Conservation (phyloP, 495 filamentous ascomycete genomes). For the Eremomyces bilateralis region DNA sequence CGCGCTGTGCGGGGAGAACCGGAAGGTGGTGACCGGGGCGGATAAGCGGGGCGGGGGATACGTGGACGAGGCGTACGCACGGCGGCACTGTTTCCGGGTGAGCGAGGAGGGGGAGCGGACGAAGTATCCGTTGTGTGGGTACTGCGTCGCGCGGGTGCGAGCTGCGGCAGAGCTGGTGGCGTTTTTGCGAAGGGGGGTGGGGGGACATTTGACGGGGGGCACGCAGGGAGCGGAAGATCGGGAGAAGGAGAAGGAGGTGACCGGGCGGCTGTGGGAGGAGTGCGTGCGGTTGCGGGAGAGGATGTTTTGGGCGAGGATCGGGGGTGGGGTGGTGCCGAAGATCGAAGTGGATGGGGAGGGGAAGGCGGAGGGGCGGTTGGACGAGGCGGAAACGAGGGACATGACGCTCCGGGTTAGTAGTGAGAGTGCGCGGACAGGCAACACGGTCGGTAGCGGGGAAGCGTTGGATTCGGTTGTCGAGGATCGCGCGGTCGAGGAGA, state of each 20-base stretch:
- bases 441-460: no score
- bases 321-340: constrained; percentile 69
- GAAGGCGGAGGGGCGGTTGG: no score
- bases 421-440: no score
- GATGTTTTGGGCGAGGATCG: constrained; percentile 90
- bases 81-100: constrained; percentile 44
- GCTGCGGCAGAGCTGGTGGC: constrained; percentile 80
- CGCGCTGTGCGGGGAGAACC: constrained; percentile 68
- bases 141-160: constrained; percentile 66
- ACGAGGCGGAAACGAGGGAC: no score
- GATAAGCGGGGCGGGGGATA: no score
- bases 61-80: background rate
- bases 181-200: constrained; percentile 67
- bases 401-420: no score
- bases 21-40: no score
- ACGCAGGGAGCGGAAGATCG: constrained; percentile 59
- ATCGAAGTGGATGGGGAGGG: no score
- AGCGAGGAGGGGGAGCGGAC: constrained; percentile 33
- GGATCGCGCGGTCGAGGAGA: no score
- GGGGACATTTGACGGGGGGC: constrained; percentile 78
- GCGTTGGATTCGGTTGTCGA: no score
- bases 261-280: no score
- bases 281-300: constrained; percentile 68
- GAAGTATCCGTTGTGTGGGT: constrained; percentile 79
- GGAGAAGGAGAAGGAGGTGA: constrained; percentile 55